Base-by-base conservation (phyloP, 768 basidiomycete species). In the Galerina marginata region DNA sequence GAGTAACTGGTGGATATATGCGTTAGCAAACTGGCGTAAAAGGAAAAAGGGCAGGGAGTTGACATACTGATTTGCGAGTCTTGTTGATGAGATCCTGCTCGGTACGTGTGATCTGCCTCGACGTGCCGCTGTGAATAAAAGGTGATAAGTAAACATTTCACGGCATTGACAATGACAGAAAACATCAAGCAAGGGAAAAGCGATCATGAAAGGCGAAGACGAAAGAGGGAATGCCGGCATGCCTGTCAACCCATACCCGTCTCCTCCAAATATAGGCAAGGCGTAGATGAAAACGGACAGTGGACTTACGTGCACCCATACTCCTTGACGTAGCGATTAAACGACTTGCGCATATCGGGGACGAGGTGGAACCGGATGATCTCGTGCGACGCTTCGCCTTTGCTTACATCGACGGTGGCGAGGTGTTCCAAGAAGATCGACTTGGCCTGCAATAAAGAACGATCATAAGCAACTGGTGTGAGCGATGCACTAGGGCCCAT, bases 341-440 rank as follows among this genome's bases (percentile, higher is more conserved):
- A 73, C 47, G 45, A 39, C 53, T 66, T 71, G 43, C 69, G 67
- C 72, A 72, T 73, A 56, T 71, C 72, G 12, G 68, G 67, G n/a
- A 74, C 72, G 56, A 72, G 69, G 52, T 70, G 72, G 54, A 72
- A 74, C n/a, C 60, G 60, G 60, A 72, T 71, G 59, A 74, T 71
- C 58, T 71, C 71, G 23, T 56, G 52, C 7, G 66, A 64, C 54
- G 67, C 67, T 7, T 66, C 44, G 1, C 71, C 71, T 11, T 54
- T 62, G 61, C 63, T 66, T 11, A 67, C 69, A 54, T 72, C 67
- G 33, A 72, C 69, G 6, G 64, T 60, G 33, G 69, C 63, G 54
- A 73, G 68, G 48, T 72, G 69, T 4, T 66, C 40, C 15, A 68
- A 55, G 45, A 72, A 71, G 15, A 64, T 9, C 5, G 43, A 16